Conservation (phyloP, 768 basidiomycete species). For the Suillus placidus region DNA sequence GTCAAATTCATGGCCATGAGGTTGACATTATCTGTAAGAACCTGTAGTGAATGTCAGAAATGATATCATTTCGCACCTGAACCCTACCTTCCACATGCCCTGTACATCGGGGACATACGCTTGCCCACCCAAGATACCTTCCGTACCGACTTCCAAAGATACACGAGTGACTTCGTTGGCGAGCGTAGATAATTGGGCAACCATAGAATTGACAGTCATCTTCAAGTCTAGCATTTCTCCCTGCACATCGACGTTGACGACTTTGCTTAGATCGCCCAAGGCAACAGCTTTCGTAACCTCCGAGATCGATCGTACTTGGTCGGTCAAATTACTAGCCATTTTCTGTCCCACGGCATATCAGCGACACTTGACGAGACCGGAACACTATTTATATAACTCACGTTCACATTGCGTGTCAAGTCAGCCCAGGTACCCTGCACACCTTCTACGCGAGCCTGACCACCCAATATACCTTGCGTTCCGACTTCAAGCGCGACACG, state of each 20-base stretch:
- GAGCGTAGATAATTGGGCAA: conserved; percentile 68
- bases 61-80: conserved; percentile 21
- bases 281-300: conserved; percentile 82
- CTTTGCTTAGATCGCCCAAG: conserved; percentile 78
- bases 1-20: conserved; percentile 90
- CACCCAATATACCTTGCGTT: conserved; percentile 88
- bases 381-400: conserved; percentile 31
- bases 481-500: conserved; percentile 89
- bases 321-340: conserved; percentile 85
- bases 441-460: conserved; percentile 87
- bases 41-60: conserved; percentile 31
- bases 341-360: conserved; percentile 47
- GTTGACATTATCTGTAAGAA: conserved; percentile 81
- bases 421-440: conserved; percentile 95
- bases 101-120: conserved; percentile 90
- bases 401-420: conserved; percentile 88
- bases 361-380: neutral
- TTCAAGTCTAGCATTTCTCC: conserved; percentile 92
- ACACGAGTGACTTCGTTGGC: conserved; percentile 90
- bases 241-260: conserved; percentile 89
- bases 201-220: conserved; percentile 81
- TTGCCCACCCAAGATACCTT: conserved; percentile 93
- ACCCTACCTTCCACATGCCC: conserved; percentile 87
- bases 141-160: conserved; percentile 87
- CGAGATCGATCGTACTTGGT: conserved; percentile 90